These are phyloP conservation scores for Diaporthe sp. DNA, from an alignment of 2,329 filamentous ascomycete genomes.

Conservation along the genomic window DNA sequence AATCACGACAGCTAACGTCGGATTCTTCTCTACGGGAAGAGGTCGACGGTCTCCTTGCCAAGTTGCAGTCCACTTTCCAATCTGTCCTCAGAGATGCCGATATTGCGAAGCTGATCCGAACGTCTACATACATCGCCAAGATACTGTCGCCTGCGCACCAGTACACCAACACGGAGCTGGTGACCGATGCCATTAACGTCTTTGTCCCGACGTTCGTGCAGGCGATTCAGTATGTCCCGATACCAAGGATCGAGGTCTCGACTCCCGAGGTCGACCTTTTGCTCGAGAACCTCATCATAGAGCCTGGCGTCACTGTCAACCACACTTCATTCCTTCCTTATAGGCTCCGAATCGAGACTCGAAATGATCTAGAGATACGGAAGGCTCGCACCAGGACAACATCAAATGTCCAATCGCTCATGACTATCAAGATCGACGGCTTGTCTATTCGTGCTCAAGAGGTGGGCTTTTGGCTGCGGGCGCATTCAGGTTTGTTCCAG, in stretches of 20 bases:
- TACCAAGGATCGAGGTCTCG: constrained; percentile 89
- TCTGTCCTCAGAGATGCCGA: constrained; percentile 80
- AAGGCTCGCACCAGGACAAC: constrained; percentile 81
- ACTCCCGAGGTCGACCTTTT: constrained; percentile 87
- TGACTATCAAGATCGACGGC: constrained; percentile 85
- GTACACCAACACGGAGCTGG: constrained; percentile 77
- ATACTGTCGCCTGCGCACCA: constrained; percentile 77
- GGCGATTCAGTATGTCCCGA: constrained; percentile 87
- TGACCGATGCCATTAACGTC: constrained; percentile 82
- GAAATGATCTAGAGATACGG: constrained; percentile 87
- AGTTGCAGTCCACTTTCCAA: constrained; percentile 75
- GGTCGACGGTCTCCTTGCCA: constrained; percentile 78
- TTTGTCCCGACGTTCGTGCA: constrained; percentile 85
- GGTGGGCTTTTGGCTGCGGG: constrained; percentile 88
- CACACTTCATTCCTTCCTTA: constrained; percentile 91
- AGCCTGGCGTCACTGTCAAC: constrained; percentile 88
- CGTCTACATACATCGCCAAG: constrained; percentile 75
- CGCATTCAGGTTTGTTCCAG: constrained; percentile 81
- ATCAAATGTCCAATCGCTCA: constrained; percentile 75
- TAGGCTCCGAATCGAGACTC: constrained; percentile 82
- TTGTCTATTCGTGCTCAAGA: constrained; percentile 88
- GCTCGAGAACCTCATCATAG: constrained; percentile 90
- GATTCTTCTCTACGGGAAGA: constrained; percentile 80
- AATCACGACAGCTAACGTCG: constrained; percentile 73
- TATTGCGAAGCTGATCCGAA: constrained; percentile 76